Conservation (phyloP, 306 rosid species). For the Quercus bicolor region DNA sequence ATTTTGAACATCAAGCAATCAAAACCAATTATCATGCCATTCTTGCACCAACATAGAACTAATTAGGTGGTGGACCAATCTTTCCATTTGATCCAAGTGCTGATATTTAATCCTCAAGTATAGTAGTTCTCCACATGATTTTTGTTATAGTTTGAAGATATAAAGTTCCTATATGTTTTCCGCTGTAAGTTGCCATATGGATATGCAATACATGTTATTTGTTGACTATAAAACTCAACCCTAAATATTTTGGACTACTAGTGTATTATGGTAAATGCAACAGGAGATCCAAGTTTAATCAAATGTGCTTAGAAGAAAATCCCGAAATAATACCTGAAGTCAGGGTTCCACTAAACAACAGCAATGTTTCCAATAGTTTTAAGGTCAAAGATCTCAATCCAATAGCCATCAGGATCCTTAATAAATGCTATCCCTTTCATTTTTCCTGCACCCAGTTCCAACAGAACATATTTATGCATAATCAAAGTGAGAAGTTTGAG, state of each 20-base stretch:
- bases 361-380: conserved; percentile 47
- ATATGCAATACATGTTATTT: neutral
- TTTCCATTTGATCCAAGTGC: neutral
- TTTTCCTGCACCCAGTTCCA: conserved; percentile 57
- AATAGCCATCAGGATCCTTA: conserved; percentile 95
- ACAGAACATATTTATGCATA: neutral
- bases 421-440: conserved; percentile 92
- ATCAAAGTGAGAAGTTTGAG: neutral
- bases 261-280: neutral
- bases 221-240: neutral
- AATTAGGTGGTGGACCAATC: neutral
- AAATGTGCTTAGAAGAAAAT: neutral
- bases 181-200: too few species aligned
- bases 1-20: neutral
- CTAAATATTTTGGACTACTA: neutral
- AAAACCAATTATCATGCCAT: neutral
- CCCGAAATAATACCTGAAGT: conserved; percentile 28
- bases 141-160: too few species aligned
- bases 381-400: conserved; percentile 92
- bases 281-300: neutral
- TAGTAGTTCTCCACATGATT: neutral
- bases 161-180: too few species aligned
- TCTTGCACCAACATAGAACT: neutral
- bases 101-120: neutral
- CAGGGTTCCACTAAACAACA: conserved; percentile 10